phyloP scores from a whole-genome alignment of 495 filamentous ascomycete genomes.

The Talaromyces trachyspermus region DNA sequence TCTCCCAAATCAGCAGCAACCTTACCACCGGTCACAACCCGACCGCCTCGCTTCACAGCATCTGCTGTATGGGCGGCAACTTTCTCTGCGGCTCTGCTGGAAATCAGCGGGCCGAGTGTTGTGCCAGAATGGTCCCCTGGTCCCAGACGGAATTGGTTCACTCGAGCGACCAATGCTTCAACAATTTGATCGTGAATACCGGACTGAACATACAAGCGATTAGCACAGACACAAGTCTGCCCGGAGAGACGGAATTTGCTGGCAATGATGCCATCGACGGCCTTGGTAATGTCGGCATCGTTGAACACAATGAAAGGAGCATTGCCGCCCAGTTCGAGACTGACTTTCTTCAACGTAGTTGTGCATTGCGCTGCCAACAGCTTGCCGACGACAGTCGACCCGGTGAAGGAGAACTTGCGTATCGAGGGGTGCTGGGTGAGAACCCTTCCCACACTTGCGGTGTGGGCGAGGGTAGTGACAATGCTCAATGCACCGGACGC shows the following conservation, averaged over 20 bases:
- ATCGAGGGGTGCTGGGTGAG: slow-evolving; percentile 65
- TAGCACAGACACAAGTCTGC: slow-evolving; percentile 88
- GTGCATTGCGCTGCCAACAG: slow-evolving; percentile 80
- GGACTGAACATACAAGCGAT: slow-evolving; percentile 75
- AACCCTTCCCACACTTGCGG: slow-evolving; percentile 61
- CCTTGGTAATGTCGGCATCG: slow-evolving; percentile 67
- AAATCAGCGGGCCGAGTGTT: slow-evolving; percentile 81
- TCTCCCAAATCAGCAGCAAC: slow-evolving; percentile 54
- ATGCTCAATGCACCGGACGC: slow-evolving; percentile 82
- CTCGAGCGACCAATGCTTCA: slow-evolving; percentile 61
- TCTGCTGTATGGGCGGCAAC: slow-evolving; percentile 73
- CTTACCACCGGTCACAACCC: slow-evolving; percentile 63
- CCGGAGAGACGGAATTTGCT: slow-evolving; percentile 83
- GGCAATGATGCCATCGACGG: slow-evolving; percentile 65
- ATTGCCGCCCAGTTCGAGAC: slow-evolving; percentile 84
- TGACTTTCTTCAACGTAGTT: slow-evolving; percentile 76
- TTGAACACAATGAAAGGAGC: slow-evolving; percentile 92
- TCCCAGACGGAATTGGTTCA: slow-evolving; percentile 70
- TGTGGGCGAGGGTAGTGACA: slow-evolving; percentile 64
- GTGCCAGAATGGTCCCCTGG: slow-evolving; percentile 61
- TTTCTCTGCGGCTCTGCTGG: slow-evolving; percentile 65
- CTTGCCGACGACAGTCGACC: slow-evolving; percentile 78
- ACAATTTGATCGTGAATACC: slow-evolving; percentile 75
- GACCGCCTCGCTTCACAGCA: slow-evolving; percentile 65
- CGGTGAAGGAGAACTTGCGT: slow-evolving; percentile 85